A percentile compares a stretch with the other conserved stretches of the same genome.
Conservation (phyloP, 768 basidiomycete species). For the Mycena maculata region DNA sequence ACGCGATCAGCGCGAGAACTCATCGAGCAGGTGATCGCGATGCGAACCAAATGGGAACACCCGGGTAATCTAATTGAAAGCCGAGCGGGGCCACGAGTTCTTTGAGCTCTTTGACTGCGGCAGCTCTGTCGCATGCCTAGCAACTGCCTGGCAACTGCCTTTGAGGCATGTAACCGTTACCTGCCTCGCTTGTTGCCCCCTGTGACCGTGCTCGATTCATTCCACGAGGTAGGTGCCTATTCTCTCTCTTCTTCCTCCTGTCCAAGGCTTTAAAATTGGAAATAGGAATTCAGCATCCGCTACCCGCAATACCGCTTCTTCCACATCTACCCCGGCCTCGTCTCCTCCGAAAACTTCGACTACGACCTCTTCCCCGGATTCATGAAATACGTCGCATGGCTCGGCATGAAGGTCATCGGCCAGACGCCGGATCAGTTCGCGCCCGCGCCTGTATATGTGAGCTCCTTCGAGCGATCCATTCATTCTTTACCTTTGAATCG, state of each 20-base stretch:
- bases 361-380: background rate
- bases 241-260: background rate
- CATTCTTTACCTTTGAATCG: background rate
- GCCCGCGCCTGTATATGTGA: background rate
- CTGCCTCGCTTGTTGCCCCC: no score
- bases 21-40: no score
- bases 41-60: no score
- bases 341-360: constrained; percentile 11
- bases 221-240: constrained; percentile 2
- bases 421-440: constrained; percentile 21
- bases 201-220: constrained; percentile 8
- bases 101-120: no score
- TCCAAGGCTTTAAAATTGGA: no score
- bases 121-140: no score
- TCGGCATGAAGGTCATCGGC: constrained; percentile 7
- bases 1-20: no score
- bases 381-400: background rate
- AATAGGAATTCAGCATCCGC: constrained; percentile 18
- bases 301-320: constrained; percentile 20
- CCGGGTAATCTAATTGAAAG: no score
- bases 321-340: constrained; percentile 12
- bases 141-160: no score
- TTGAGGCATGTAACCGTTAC: no score
- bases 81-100: no score
- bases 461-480: background rate